A percentile compares a stretch with the other conserved stretches of the same genome.
Conservation (phyloP, 768 basidiomycete species). For the Gymnopilus dilepis region DNA sequence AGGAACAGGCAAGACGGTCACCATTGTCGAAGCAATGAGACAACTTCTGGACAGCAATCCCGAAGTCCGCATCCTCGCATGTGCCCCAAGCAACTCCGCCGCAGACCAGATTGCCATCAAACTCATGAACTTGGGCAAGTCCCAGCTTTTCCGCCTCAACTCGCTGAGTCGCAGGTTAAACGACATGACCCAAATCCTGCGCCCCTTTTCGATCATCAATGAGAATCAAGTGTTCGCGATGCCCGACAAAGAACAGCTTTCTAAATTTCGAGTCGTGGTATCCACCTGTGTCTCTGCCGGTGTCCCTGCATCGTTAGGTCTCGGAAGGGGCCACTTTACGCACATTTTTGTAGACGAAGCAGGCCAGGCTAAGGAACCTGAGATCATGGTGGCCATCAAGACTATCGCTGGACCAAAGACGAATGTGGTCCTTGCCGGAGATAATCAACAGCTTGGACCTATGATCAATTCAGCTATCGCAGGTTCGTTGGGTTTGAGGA, state of each 20-base stretch:
- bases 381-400: slow-evolving; percentile 60
- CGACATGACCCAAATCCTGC: slow-evolving; percentile 43
- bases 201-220: slow-evolving; percentile 44
- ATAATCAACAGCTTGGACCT: slow-evolving; percentile 68
- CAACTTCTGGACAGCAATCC: slow-evolving; percentile 54
- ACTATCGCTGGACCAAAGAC: slow-evolving; percentile 50
- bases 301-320: slow-evolving; percentile 51
- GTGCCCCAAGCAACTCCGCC: slow-evolving; percentile 72
- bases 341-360: slow-evolving; percentile 72
- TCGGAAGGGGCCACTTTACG: slow-evolving; percentile 58
- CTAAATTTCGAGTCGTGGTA: slow-evolving; percentile 56
- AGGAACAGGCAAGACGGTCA: slow-evolving; percentile 73
- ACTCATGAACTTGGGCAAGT: slow-evolving; percentile 39
- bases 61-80: slow-evolving; percentile 57
- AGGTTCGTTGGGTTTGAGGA: slow-evolving; percentile 49
- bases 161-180: slow-evolving; percentile 47
- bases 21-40: slow-evolving; percentile 64
- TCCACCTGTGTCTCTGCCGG: slow-evolving; percentile 62
- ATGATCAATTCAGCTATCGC: slow-evolving; percentile 56
- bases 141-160: slow-evolving; percentile 58
- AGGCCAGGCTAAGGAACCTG: slow-evolving; percentile 67
- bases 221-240: slow-evolving; percentile 49
- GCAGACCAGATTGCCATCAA: slow-evolving; percentile 62
- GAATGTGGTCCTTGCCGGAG: slow-evolving; percentile 62
- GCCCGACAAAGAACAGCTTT: slow-evolving; percentile 45